phyloP scores from a whole-genome alignment of 2,329 filamentous ascomycete genomes.

The Alternaria brassicae region DNA sequence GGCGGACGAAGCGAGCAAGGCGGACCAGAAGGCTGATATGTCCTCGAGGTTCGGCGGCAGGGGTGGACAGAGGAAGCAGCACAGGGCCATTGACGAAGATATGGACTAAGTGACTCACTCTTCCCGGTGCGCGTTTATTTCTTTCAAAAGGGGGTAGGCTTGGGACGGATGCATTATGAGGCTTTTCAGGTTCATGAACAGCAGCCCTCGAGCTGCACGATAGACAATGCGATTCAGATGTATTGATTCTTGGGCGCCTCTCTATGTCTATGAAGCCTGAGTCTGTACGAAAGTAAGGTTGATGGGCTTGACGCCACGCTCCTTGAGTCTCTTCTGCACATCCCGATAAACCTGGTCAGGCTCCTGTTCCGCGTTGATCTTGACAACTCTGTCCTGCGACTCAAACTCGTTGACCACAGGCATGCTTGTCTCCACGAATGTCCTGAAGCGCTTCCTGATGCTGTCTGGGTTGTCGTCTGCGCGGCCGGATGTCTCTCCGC shows the following conservation, averaged over 20 bases:
- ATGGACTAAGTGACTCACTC: constrained; percentile 37
- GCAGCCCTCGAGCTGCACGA: constrained; percentile 42
- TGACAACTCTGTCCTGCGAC: constrained; percentile 77
- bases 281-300: constrained; percentile 40
- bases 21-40: constrained; percentile 68
- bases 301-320: constrained; percentile 44
- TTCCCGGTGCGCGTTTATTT: constrained; percentile 22
- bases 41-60: constrained; percentile 36
- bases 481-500: constrained; percentile 90
- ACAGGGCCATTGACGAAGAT: constrained; percentile 47
- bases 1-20: constrained; percentile 77
- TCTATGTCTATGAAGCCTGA: constrained; percentile 24
- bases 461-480: constrained; percentile 93
- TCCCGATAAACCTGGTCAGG: constrained; percentile 70
- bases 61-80: constrained; percentile 35
- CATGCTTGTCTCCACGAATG: constrained; percentile 96
- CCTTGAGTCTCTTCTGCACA: constrained; percentile 52
- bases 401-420: constrained; percentile 90
- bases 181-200: constrained; percentile 38
- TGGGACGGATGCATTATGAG: constrained; percentile 37
- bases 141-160: constrained; percentile 31
- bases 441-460: constrained; percentile 95
- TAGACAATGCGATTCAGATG: constrained; percentile 43
- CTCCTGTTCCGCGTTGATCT: constrained; percentile 73
- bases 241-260: constrained; percentile 3